A percentile compares a stretch with the other conserved stretches of the same genome.
Evolutionary conservation across 441 rosid genomes (phyloP).

Genomic region (Mallotus repandus): DNA sequence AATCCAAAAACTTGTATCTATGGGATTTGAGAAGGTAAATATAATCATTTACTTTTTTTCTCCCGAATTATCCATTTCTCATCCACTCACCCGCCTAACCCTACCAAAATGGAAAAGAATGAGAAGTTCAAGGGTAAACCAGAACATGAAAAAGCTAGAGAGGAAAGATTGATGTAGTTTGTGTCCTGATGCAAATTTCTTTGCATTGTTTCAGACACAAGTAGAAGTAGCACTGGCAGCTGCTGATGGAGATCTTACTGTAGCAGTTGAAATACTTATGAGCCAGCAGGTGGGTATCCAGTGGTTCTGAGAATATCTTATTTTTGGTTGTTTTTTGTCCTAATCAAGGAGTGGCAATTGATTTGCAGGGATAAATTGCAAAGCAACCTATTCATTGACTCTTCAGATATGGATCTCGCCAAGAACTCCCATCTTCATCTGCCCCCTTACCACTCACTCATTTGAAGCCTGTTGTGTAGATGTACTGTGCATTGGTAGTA

Average conservation of each 20-base stretch:
- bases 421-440: constrained; percentile 2
- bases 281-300: constrained; percentile 64
- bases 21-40: constrained; percentile 92
- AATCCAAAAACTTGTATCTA: constrained; percentile 74
- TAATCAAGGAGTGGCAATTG: constrained; percentile 10
- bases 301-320: not conserved
- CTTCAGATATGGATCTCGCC: constrained; percentile 2
- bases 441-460: not conserved
- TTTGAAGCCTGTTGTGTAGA: not conserved
- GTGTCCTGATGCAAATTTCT: constrained; percentile 7
- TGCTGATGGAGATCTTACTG: constrained; percentile 82
- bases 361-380: constrained; percentile 37
- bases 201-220: constrained; percentile 63
- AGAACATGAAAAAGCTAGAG: not conserved
- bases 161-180: not conserved
- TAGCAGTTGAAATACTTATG: constrained; percentile 93
- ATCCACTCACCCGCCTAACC: not conserved
- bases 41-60: not conserved
- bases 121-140: not conserved
- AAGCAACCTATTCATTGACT: not conserved
- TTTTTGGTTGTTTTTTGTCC: not conserved
- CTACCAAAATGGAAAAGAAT: not conserved
- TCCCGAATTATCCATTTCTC: not conserved
- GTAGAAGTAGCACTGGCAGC: constrained; percentile 96
- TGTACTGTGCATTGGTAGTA: not conserved